Evolutionary conservation across 2,329 filamentous ascomycete species (phyloP).

Genomic region (Bipolaris bicolor): DNA sequence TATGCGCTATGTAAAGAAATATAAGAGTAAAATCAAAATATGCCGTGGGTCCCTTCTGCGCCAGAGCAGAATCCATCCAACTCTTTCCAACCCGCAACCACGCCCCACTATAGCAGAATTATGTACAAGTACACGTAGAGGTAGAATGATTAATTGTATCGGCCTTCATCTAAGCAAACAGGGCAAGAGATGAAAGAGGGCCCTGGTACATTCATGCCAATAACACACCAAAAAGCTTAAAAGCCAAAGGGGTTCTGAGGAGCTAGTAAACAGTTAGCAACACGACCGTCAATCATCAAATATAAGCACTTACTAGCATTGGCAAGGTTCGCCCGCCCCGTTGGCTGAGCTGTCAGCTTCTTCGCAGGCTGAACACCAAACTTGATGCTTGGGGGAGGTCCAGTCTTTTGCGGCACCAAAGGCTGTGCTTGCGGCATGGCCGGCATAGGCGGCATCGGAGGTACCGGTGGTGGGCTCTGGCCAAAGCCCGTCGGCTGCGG

Average conservation of each 20-base stretch:
- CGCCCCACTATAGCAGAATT: not conserved
- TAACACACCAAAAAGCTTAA: slow-evolving; percentile 44
- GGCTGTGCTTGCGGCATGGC: slow-evolving; percentile 66
- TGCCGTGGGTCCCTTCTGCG: not conserved
- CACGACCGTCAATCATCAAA: not conserved
- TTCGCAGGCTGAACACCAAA: slow-evolving; percentile 81
- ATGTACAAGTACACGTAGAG: slow-evolving; percentile 20
- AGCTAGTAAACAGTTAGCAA: slow-evolving; percentile 56
- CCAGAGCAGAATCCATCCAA: not conserved
- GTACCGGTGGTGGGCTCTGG: slow-evolving; percentile 63
- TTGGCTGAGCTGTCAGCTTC: slow-evolving; percentile 83
- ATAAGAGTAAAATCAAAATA: not conserved
- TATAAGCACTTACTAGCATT: slow-evolving; percentile 86
- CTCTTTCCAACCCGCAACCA: not conserved
- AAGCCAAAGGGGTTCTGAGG: slow-evolving; percentile 75
- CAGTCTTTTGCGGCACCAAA: slow-evolving; percentile 78
- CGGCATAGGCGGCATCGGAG: slow-evolving; percentile 62
- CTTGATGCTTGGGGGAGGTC: slow-evolving; percentile 82
- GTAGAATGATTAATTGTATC: slow-evolving; percentile 1
- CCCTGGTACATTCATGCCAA: not conserved
- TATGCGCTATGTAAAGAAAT: not conserved
- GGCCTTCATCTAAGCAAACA: not conserved
- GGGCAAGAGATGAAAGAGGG: not conserved
- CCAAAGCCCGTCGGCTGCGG: slow-evolving; percentile 62
- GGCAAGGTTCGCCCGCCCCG: slow-evolving; percentile 87